A percentile compares a stretch with the other conserved stretches of the same genome.
phyloP scores from a whole-genome alignment of 345 rosid species.

The Populus nigra region DNA sequence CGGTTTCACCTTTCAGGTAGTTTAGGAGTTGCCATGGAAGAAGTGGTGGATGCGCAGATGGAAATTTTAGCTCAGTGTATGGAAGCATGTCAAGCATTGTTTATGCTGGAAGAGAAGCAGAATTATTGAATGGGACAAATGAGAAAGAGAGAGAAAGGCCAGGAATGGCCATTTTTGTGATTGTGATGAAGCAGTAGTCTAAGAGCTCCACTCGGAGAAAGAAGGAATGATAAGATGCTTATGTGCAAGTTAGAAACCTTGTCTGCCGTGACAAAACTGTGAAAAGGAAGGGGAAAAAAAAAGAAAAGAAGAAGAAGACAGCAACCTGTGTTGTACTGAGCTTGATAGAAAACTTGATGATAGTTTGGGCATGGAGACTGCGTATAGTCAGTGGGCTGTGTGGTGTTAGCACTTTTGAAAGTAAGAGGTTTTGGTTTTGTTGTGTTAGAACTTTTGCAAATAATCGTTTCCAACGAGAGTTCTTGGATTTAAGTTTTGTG shows the following conservation, averaged over 20 bases:
- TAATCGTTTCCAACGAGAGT: too few relatives aligned
- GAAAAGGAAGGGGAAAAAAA: neutral
- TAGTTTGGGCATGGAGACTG: neutral
- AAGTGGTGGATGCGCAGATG: neutral
- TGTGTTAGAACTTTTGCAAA: neutral
- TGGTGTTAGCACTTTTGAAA: neutral
- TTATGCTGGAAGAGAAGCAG: neutral
- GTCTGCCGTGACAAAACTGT: neutral
- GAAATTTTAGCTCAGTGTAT: neutral
- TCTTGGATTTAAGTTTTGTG: too few relatives aligned
- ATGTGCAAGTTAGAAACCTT: neutral
- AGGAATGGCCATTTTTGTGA: neutral
- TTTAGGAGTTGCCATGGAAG: neutral
- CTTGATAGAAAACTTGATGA: neutral
- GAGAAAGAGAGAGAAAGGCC: neutral
- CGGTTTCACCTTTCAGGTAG: neutral
- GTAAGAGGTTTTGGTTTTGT: neutral
- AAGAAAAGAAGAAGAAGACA: neutral
- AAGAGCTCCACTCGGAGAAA: neutral
- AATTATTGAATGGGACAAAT: neutral
- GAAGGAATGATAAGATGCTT: neutral
- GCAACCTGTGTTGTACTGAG: constrained; percentile 7
- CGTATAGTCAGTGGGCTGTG: neutral
- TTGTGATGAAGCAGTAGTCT: neutral
- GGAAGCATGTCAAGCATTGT: neutral